These are phyloP conservation scores for Komagataella mondaviorum DNA, from an alignment of 805 yeast species.

Conservation along the genomic window DNA sequence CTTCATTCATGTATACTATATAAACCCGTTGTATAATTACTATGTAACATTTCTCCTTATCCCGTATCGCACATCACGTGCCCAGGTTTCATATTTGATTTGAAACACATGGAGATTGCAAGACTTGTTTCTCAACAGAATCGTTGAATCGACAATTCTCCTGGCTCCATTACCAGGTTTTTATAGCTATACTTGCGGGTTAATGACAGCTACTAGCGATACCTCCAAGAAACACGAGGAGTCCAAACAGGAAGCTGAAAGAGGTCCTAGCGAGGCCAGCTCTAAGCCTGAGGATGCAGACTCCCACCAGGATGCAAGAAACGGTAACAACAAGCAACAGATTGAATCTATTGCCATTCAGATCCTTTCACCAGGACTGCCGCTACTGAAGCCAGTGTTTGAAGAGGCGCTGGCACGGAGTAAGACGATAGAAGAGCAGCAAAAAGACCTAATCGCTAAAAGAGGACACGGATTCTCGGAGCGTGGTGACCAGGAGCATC, in stretches of 20 bases:
- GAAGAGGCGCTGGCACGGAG: not conserved
- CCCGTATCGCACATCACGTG: not conserved
- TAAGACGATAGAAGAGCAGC: slow-evolving; percentile 2
- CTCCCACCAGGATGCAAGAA: not conserved
- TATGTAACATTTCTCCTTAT: not conserved
- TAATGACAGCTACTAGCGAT: not conserved
- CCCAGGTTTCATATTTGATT: not conserved
- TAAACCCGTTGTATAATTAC: not conserved
- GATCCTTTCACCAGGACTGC: slow-evolving; percentile 4
- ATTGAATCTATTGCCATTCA: slow-evolving; percentile 1
- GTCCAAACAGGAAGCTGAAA: not conserved
- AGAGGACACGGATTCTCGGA: not conserved
- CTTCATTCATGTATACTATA: not conserved
- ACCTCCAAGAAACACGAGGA: not conserved
- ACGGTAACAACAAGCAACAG: not conserved
- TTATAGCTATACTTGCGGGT: not conserved
- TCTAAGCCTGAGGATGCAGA: not conserved
- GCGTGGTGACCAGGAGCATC: not conserved
- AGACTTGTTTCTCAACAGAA: not conserved
- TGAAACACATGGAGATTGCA: not conserved
- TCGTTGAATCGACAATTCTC: not conserved
- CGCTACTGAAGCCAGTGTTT: not conserved
- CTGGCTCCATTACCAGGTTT: not conserved
- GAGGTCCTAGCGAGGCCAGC: not conserved
- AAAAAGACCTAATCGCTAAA: slow-evolving; percentile 1